Evolutionary conservation across 768 basidiomycete species (phyloP).

Genomic region (Russula vinacea): DNA sequence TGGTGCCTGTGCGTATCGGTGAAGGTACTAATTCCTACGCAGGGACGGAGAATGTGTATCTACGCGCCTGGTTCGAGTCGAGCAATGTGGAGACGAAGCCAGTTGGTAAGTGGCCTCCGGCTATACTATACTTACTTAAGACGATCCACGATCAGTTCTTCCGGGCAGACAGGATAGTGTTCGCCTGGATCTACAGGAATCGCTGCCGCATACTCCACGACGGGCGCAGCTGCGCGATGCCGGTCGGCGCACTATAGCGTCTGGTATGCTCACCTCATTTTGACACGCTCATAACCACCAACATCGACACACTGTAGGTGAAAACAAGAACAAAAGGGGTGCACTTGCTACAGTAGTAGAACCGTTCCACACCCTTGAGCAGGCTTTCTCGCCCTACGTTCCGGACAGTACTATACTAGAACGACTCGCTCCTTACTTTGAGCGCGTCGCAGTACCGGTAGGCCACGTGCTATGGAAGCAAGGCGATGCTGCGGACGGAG

Average conservation of each 20-base stretch:
- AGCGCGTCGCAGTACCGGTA: slow-evolving; percentile 52
- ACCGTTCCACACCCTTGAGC: slow-evolving; percentile 70
- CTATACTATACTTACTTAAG: not conserved
- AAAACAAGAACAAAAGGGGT: slow-evolving; percentile 7
- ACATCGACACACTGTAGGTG: slow-evolving; percentile 15
- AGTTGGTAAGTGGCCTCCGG: slow-evolving; percentile 42
- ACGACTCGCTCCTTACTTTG: slow-evolving; percentile 69
- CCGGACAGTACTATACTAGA: slow-evolving; percentile 55
- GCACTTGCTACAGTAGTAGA: slow-evolving; percentile 6
- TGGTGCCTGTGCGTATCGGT: too few species aligned
- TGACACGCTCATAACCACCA: not conserved
- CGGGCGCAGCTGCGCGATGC: slow-evolving; percentile 29
- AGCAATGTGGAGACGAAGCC: slow-evolving; percentile 53
- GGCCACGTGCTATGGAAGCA: slow-evolving; percentile 72
- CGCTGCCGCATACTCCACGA: slow-evolving; percentile 25
- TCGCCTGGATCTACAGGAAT: slow-evolving; percentile 20
- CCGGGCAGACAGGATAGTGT: slow-evolving; percentile 24
- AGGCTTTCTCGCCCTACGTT: slow-evolving; percentile 75
- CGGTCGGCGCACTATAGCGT: slow-evolving; percentile 25
- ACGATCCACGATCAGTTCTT: slow-evolving; percentile 18
- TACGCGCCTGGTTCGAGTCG: slow-evolving; percentile 73
- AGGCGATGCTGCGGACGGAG: slow-evolving; percentile 71
- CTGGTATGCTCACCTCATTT: slow-evolving; percentile 16
- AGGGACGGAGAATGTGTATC: slow-evolving; percentile 95
- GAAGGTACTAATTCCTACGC: slow-evolving; percentile 26